Evolutionary conservation across 2,329 filamentous ascomycete species (phyloP).

Genomic region (Incumbomyces lentus): DNA sequence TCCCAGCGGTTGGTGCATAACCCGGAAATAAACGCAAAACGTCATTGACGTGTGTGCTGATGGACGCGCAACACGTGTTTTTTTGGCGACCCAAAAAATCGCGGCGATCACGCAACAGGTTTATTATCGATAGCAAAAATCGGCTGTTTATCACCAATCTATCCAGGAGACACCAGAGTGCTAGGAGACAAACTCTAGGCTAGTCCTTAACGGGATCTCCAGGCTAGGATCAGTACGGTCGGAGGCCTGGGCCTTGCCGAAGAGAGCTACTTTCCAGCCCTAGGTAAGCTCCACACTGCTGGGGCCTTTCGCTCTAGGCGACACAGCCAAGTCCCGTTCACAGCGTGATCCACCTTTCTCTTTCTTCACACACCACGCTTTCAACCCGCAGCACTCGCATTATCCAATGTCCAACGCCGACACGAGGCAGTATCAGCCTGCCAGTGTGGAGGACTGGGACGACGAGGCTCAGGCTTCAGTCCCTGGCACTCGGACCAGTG

Average conservation of each 20-base stretch:
- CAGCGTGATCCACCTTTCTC: conserved; percentile 3
- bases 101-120: background rate
- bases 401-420: conserved; percentile 15
- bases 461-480: conserved; percentile 33
- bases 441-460: conserved; percentile 40
- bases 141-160: background rate
- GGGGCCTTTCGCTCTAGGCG: background rate
- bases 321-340: conserved; percentile 5
- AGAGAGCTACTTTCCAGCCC: conserved; percentile 1
- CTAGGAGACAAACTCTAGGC: background rate
- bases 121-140: background rate
- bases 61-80: no score
- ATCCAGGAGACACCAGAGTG: no score
- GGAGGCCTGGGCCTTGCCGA: conserved; percentile 6
- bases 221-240: conserved; percentile 2
- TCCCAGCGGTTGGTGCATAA: background rate
- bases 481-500: conserved; percentile 38
- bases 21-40: no score
- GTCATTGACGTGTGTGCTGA: no score
- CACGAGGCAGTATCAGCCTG: conserved; percentile 28
- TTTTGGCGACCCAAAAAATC: background rate
- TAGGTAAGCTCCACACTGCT: conserved; percentile 2
- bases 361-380: background rate
- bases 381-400: background rate
- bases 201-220: background rate